phyloP scores from a whole-genome alignment of 176 grass and related monocot genomes.

The Tillandsia leiboldiana region DNA sequence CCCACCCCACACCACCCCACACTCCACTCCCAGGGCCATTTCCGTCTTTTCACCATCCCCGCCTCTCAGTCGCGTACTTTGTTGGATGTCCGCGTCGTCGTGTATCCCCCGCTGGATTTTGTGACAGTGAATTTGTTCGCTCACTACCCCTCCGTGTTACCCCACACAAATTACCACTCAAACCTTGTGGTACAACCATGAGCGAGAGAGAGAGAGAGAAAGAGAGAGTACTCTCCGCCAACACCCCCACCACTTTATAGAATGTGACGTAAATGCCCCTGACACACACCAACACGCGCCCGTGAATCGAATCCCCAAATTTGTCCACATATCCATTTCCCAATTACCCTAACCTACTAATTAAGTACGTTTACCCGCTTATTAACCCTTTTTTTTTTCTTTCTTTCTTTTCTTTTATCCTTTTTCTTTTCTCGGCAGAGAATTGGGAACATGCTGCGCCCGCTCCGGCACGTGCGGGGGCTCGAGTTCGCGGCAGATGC shows the following conservation, averaged over 20 bases:
- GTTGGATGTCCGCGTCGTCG: slow-evolving; percentile 39
- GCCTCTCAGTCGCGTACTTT: slow-evolving; percentile 23
- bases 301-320: slow-evolving; percentile 33
- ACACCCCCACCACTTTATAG: not conserved
- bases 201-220: not conserved
- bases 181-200: too few relatives aligned
- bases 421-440: slow-evolving; percentile 19
- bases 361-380: not conserved
- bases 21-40: slow-evolving; percentile 7
- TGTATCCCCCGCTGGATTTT: slow-evolving; percentile 50
- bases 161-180: not conserved
- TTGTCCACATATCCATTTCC: slow-evolving; percentile 1
- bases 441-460: slow-evolving; percentile 31
- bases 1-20: not conserved
- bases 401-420: not conserved
- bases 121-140: slow-evolving; percentile 18
- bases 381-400: not conserved
- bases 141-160: not conserved
- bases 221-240: too few relatives aligned
- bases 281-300: slow-evolving; percentile 1
- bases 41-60: slow-evolving; percentile 20
- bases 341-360: too few relatives aligned
- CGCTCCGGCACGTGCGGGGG: slow-evolving; percentile 52
- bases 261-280: slow-evolving; percentile 21
- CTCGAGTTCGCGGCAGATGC: slow-evolving; percentile 62